Evolutionary conservation across 495 filamentous ascomycete species (phyloP), one percentile per base, ranked within the genome.

Genomic region (Talaromyces nanjingensis): DNA sequence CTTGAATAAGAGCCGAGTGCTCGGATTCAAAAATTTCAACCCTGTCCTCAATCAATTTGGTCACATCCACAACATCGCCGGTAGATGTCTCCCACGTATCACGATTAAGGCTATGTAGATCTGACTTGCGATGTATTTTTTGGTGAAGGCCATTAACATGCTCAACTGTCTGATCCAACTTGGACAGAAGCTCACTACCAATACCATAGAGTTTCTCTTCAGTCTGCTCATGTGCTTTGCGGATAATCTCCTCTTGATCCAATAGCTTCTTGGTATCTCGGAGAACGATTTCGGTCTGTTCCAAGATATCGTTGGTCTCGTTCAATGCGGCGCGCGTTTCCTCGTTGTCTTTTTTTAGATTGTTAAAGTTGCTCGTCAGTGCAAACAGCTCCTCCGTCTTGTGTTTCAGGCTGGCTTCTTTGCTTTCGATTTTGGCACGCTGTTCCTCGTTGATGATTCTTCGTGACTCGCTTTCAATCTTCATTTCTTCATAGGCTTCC

Each of bases 361-460:
- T 84, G 69, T 90, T 92, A 72, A 97, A 93, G 65, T 86, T 92
- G 24, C 86, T 88, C 7, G 91, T 96, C 18, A 96, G 75, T 1
- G 86, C 80, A 71, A 96, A 92, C 7, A 98, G 81, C 71, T 98
- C 91, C 68, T 97, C 91, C 1, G 92, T 87, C 67, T 96, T 97
- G 74, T 96, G 92, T 18, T 90, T 84, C 18, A 98, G 81, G 64
- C 91, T 96, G 25, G 83, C 83, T 68, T 98, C 94, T 79, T 98
- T 90, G 0, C 91, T 89, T 68, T 96, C 93, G 56, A 98, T 96
- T 73, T 90, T 92, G 65, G 92, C 91, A 20, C 84, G 83, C 70
- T 97, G 93, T 73, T 98, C 94, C 67, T 97, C 94, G 66, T 87
- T 91, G 20, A 96, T 82, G 63, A 97, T 96, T 27, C 91, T 78